Evolutionary conservation across 2,329 filamentous ascomycete genomes (phyloP).

Genomic region (Ophiostoma ulmi): DNA sequence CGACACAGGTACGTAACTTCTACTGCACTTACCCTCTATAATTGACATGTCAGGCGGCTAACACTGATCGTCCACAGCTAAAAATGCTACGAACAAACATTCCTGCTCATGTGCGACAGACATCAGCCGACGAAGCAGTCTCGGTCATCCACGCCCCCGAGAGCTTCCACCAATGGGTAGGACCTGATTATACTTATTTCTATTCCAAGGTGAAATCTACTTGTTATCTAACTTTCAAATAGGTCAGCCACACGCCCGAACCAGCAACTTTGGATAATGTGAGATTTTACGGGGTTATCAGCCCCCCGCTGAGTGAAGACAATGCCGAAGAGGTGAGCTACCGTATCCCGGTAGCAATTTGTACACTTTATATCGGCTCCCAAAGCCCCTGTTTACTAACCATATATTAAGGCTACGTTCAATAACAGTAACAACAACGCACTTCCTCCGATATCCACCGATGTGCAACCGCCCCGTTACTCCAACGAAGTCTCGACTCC

Average conservation of each 20-base stretch:
- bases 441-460: constrained; percentile 69
- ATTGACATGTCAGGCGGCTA: neutral
- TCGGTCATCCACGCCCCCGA: constrained; percentile 90
- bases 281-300: constrained; percentile 35
- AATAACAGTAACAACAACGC: neutral
- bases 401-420: neutral
- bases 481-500: constrained; percentile 69
- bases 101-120: constrained; percentile 52
- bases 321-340: constrained; percentile 36
- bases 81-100: constrained; percentile 54
- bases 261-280: constrained; percentile 10
- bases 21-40: neutral
- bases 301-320: constrained; percentile 36
- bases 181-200: too few relatives aligned
- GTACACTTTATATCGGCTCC: neutral
- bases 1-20: constrained; percentile 34
- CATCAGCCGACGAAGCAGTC: constrained; percentile 68
- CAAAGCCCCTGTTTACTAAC: neutral
- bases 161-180: constrained; percentile 75
- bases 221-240: neutral
- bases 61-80: constrained; percentile 35
- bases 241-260: constrained; percentile 21
- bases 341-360: neutral
- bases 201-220: neutral
- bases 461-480: constrained; percentile 61